A percentile compares a stretch with the other conserved stretches of the same genome.
Conservation (phyloP, 106 monocot genomes). For the Phalaenopsis equestris region DNA sequence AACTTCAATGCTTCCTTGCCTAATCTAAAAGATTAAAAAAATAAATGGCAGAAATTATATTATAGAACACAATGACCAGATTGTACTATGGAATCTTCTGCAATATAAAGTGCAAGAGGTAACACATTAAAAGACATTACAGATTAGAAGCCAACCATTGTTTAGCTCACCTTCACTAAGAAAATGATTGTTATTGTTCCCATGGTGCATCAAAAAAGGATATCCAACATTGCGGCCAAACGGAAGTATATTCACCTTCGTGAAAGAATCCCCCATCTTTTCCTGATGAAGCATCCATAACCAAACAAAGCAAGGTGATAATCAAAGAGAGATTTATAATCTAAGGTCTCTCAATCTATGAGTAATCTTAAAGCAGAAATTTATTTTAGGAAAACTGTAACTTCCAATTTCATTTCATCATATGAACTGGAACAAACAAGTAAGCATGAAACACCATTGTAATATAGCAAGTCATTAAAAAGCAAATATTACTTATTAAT, state of each 20-base stretch:
- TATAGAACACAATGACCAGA: not conserved
- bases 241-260: constrained; percentile 16
- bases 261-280: constrained; percentile 27
- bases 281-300: constrained; percentile 35
- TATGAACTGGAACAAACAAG: constrained; percentile 1
- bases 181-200: constrained; percentile 25
- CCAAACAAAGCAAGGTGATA: constrained; percentile 6
- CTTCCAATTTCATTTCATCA: not conserved
- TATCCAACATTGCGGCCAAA: constrained; percentile 18
- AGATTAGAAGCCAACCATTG: not conserved
- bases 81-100: not conserved
- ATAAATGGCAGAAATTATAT: not conserved
- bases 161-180: constrained; percentile 37
- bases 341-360: not conserved
- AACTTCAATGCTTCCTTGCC: not conserved
- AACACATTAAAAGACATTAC: not conserved
- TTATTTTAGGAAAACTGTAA: not conserved
- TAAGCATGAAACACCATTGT: not conserved
- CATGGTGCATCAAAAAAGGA: constrained; percentile 28
- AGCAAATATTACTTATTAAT: not conserved
- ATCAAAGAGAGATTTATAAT: not conserved
- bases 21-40: not conserved
- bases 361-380: not conserved
- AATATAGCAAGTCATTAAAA: not conserved
- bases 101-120: not conserved